Evolutionary conservation across 805 yeast species (phyloP).

Genomic region (Schizosaccharomyces pombe): ASM294v3 CU329670.1:2236001-2236500

Average conservation of each 20-base stretch:
- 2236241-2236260: neutral
- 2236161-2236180: neutral
- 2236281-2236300: neutral
- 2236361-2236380: neutral
- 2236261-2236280: neutral
- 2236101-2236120: neutral
- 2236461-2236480: neutral
- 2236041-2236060: neutral
- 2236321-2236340: neutral
- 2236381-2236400: neutral
- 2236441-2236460: neutral
- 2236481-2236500: neutral
- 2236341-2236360: neutral
- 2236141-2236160: neutral
- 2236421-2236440: neutral
- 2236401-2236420: neutral
- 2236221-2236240: neutral
- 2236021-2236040: neutral
- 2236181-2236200: neutral
- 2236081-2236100: neutral
- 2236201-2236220: neutral
- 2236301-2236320: neutral
- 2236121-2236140: neutral
- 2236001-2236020: neutral
- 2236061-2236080: neutral